These are phyloP conservation scores for Erythrobasidium hasegawianum DNA, from an alignment of 1,284 basidiomycete genomes.

Conservation along the genomic window DNA sequence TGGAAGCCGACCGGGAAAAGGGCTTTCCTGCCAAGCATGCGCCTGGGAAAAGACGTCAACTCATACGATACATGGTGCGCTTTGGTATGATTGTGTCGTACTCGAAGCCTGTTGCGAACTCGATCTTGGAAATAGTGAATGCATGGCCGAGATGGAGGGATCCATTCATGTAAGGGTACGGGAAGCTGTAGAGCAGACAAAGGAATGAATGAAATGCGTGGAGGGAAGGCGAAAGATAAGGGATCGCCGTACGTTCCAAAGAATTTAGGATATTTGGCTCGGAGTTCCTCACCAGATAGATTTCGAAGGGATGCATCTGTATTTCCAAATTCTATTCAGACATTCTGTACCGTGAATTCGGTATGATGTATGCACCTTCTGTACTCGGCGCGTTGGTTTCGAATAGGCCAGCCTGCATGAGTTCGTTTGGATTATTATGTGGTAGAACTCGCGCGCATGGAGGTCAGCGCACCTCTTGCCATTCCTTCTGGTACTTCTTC, in stretches of 20 bases:
- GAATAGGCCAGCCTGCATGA: constrained; percentile 63
- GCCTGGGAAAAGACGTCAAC: constrained; percentile 37
- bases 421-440: too few species aligned
- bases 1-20: constrained; percentile 96
- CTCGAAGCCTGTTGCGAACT: constrained; percentile 94
- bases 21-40: constrained; percentile 90
- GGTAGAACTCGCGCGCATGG: too few species aligned
- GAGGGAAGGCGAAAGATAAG: background rate
- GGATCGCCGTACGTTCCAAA: constrained; percentile 25
- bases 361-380: constrained; percentile 12
- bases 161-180: constrained; percentile 84
- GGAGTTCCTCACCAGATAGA: constrained; percentile 27
- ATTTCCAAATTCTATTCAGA: background rate
- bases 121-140: constrained; percentile 97
- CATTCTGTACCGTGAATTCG: too few species aligned
- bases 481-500: constrained; percentile 73
- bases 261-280: constrained; percentile 24
- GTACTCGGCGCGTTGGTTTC: constrained; percentile 62
- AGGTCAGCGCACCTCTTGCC: constrained; percentile 75
- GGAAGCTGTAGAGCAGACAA: background rate
- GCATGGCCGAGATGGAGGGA: constrained; percentile 95
- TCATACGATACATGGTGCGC: background rate
- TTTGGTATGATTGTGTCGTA: background rate
- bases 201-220: background rate
- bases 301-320: constrained; percentile 27